Evolutionary conservation across 2,329 filamentous ascomycete genomes (phyloP), one percentile per base, ranked within the genome.

Genomic region (Colletotrichum tropicale): DNA sequence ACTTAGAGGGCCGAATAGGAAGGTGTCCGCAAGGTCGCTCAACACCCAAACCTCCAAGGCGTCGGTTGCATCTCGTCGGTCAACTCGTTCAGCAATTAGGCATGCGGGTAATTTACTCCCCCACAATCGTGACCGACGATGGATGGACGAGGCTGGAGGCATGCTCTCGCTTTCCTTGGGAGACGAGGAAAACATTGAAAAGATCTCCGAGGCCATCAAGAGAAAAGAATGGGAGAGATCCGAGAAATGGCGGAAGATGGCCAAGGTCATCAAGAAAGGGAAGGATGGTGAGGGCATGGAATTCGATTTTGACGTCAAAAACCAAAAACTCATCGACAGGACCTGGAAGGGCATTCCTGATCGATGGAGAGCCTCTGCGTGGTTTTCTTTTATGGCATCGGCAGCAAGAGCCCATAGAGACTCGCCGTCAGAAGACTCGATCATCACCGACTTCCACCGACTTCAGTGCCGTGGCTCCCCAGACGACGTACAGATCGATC

Each of bases 261-360:
- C 92, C 75, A 91, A 88, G 79, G 84, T 91, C 26, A 82, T 89
- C 75, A 89, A 86, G 66, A 85, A 84, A n/a, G 88, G 87, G 52
- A 85, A 82, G 28, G 86, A 89, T 73, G 88, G 88, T 43, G 87
- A 90, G 81, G 91, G 91, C 65, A 92, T 91, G 85, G 86, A 91
- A 76, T 93, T 92, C 80, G 94, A 96, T 70, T 98, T 98, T 82
- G 96, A 98, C 84, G 90, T 91, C 48, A 92, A 90, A 78, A 94
- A 94, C 82, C 89, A 94, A n/a, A 96, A 98, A 83, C 88, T 99
- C 58, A 93, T 98, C 74, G 94, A 96, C 78, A 92, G 97, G 71
- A 98, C 96, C 2, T 99, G 97, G 97, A 99, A 99, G 83, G 97
- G 97, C 34, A 98, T 99, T 77, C 97, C 97, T 0, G 97, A 99